Base-by-base conservation (phyloP, 495 filamentous ascomycete genomes). In the Talaromyces ruber region DNA sequence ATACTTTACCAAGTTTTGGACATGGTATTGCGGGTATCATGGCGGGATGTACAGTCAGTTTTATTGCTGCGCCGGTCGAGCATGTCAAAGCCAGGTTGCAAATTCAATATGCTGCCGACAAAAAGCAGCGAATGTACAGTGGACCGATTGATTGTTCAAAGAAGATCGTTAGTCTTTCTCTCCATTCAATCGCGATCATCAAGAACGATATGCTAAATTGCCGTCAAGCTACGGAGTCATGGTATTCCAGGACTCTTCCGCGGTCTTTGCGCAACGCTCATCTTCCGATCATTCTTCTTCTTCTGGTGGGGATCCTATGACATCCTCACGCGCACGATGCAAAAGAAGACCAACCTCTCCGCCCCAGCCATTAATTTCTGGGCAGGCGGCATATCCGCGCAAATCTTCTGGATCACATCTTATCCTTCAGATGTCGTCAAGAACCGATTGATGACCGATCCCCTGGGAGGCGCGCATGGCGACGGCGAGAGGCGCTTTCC, bases 261-360 rank as follows among this genome's bases (percentile, higher is more conserved):
- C 66, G 94, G 94, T 0, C 76, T 98, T 34, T 78, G 71, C 29
- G 89, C 94, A 1, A 98, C 94, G 0, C 78, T 97, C 30, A 67
- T 98, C 57, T 97, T 97, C 76, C 83, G 94, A 24, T 84, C 87
- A 5, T 95, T 92, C 74, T 98, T 98, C 81, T 96, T 96, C 82
- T 94, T 88, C 77, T 96, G 92, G 93, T 98, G 94, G 94, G 88
- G 88, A 11, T 87, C 84, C 37, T 98, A 98, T 74, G 93, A 96
- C 64, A 58, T 96, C 21, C 79, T 97, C 61, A 90, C 89, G 16
- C 78, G 85, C 21, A 70, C 81, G 62, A 76, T 98, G 68, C 72
- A 80, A 43, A 72, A 83, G 24, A 76, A 84, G 54, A 96, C 92
- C 16, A 75, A 55, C n/a, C 76, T 96, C 61, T 89, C 88, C 21